phyloP scores from a whole-genome alignment of 169 alveolate genomes.

The Eimeria praecox region DNA sequence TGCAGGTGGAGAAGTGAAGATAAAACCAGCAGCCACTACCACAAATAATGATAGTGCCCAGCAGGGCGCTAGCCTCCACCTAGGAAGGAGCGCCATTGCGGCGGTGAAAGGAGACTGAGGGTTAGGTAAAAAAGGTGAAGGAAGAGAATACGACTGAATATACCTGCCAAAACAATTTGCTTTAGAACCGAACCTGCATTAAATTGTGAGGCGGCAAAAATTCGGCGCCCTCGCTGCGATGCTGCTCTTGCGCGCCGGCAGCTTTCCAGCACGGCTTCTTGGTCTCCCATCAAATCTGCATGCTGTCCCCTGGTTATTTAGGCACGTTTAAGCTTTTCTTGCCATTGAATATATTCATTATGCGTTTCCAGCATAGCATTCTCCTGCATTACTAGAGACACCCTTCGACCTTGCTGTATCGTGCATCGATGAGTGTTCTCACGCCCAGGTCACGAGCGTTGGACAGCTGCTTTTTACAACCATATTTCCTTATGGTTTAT shows the following conservation, averaged over 20 bases:
- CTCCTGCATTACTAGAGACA: not conserved
- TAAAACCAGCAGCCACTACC: not conserved
- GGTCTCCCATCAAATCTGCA: conserved; percentile 32
- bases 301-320: not conserved
- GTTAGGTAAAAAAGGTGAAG: not conserved
- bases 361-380: not conserved
- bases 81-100: conserved; percentile 25
- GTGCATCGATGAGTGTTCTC: not conserved
- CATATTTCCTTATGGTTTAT: not conserved
- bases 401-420: not conserved
- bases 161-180: not conserved
- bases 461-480: not conserved
- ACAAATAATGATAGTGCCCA: conserved; percentile 22
- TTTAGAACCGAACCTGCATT: conserved; percentile 29
- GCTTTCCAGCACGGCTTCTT: conserved; percentile 8
- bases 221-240: not conserved
- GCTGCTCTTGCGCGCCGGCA: conserved; percentile 20
- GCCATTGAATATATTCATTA: not conserved
- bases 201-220: not conserved
- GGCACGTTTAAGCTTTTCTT: not conserved
- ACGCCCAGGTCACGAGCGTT: not conserved
- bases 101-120: not conserved
- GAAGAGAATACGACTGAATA: not conserved
- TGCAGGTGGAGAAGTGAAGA: conserved; percentile 8
- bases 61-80: conserved; percentile 56